Evolutionary conservation across 257 asterid genomes (phyloP), one percentile per base, ranked within the genome.

Genomic region (Anisodus tanguticus): DNA sequence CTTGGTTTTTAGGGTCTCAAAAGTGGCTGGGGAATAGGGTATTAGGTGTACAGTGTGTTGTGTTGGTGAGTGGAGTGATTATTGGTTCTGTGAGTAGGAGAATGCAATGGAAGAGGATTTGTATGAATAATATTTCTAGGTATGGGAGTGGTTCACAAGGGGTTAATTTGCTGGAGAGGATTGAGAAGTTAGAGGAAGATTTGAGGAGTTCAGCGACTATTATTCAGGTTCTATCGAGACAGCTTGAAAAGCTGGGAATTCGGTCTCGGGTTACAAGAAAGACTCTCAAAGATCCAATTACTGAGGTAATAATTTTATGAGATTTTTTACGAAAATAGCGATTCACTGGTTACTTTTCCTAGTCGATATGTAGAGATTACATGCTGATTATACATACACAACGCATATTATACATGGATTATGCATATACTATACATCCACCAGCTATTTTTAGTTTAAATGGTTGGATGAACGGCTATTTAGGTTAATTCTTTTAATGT

Each of bases 31-130:
- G 93, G 47, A 89, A 87, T 87, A 90, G 82, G 87, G 51, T 88
- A 79, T 80, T 92, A 84, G 94, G 85, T 67, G 94, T 90, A 91
- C 99, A 94, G 87, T 91, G 93, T 85, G 94, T 86, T 92, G 87
- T 89, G 85, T 47, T 96, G 89, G 88, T 93, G 67, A 86, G 84
- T 78, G 92, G 94, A 3, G 85, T 89, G 82, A 85, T 90, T 51
- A 87, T 90, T 76, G 98, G 98, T 79, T 91, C 94, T 78, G 88
- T 87, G 85, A 93, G 94, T 72, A 87, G 98, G 90, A 88, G 94
- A 90, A 90, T 95, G 92, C 99, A 95, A 78, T 95, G 97, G 97
- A 84, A 86, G 88, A 91, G 95, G 91, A 87, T 91, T 86, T 91
- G 92, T 79, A 88, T 85, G 62, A 85, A 82, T 22, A 91, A 88